phyloP scores from a whole-genome alignment of 768 basidiomycete species.

The Lactifluus volemus region DNA sequence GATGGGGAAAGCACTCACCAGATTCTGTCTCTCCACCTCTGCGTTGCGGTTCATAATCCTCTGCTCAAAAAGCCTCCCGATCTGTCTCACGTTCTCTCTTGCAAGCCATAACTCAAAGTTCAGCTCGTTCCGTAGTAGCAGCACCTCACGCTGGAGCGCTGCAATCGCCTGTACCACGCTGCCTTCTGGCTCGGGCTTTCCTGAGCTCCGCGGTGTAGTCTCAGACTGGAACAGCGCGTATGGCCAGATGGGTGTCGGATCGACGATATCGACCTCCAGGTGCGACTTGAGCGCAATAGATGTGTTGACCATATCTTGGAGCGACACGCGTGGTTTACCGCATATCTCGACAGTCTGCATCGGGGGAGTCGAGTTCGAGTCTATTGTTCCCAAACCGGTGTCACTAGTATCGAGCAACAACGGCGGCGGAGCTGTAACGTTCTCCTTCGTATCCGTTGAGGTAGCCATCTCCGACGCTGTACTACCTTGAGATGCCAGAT shows the following conservation, averaged over 20 bases:
- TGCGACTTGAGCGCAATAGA: conserved; percentile 69
- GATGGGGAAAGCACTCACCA: conserved; percentile 41
- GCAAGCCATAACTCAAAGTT: conserved; percentile 83
- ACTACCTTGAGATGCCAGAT: neutral
- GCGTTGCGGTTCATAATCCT: conserved; percentile 63
- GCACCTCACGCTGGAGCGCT: conserved; percentile 63
- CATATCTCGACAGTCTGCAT: conserved; percentile 10
- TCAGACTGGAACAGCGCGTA: conserved; percentile 32
- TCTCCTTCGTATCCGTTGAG: neutral
- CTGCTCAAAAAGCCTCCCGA: conserved; percentile 71
- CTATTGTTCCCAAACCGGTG: neutral
- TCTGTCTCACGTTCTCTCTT: conserved; percentile 72
- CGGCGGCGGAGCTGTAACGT: neutral
- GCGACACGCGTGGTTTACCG: conserved; percentile 35
- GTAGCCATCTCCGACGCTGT: neutral
- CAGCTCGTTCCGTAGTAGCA: conserved; percentile 70
- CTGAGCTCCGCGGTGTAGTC: conserved; percentile 10
- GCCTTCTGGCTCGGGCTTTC: conserved; percentile 33
- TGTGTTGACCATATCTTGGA: conserved; percentile 68
- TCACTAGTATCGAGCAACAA: conserved; percentile 8
- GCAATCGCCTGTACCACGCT: conserved; percentile 55
- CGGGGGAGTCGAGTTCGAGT: conserved; percentile 10
- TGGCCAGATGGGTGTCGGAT: conserved; percentile 47
- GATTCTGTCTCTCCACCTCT: conserved; percentile 72
- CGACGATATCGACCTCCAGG: conserved; percentile 50